Percentiles rank a stretch among this genome's conserved stretches.
Conservation (phyloP, 2,329 filamentous ascomycete species). For the Sclerotiophoma versabilis region DNA sequence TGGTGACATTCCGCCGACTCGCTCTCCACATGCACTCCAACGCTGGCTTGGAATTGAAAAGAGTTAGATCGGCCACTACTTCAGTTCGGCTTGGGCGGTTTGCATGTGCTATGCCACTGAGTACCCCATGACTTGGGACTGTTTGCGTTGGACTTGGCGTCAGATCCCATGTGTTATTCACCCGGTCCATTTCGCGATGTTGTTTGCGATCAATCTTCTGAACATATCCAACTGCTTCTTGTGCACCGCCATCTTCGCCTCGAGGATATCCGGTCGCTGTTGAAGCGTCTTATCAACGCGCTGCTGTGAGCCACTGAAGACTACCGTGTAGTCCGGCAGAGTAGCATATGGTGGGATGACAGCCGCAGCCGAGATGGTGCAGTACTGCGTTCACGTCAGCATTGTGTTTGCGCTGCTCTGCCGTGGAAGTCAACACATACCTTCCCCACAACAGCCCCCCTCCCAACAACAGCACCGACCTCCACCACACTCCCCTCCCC, state of each 20-base stretch:
- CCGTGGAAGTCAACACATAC: too few species aligned
- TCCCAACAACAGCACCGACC: slow-evolving; percentile 42
- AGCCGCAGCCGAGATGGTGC: slow-evolving; percentile 52
- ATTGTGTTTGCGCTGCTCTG: too few species aligned
- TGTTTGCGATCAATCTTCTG: slow-evolving; percentile 45
- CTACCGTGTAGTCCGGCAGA: slow-evolving; percentile 55
- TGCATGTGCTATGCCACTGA: too few species aligned
- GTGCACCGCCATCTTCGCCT: slow-evolving; percentile 40
- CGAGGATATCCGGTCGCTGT: slow-evolving; percentile 37
- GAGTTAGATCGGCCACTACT: too few species aligned
- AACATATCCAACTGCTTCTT: slow-evolving; percentile 47
- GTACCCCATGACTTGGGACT: too few species aligned
- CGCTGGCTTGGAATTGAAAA: too few species aligned
- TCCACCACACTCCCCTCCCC: slow-evolving; percentile 48
- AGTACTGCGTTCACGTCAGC: slow-evolving; percentile 43
- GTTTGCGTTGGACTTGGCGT: too few species aligned
- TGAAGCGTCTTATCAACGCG: slow-evolving; percentile 51
- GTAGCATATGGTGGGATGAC: slow-evolving; percentile 46
- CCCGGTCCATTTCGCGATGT: slow-evolving; percentile 45
- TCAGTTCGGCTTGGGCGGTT: too few species aligned
- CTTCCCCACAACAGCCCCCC: slow-evolving; percentile 51
- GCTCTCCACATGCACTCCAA: too few species aligned
- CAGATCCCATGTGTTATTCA: not conserved
- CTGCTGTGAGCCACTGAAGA: slow-evolving; percentile 50
- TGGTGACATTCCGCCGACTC: too few species aligned